phyloP scores from a whole-genome alignment of 1,284 basidiomycete genomes.

The Heliocybe sulcata region DNA sequence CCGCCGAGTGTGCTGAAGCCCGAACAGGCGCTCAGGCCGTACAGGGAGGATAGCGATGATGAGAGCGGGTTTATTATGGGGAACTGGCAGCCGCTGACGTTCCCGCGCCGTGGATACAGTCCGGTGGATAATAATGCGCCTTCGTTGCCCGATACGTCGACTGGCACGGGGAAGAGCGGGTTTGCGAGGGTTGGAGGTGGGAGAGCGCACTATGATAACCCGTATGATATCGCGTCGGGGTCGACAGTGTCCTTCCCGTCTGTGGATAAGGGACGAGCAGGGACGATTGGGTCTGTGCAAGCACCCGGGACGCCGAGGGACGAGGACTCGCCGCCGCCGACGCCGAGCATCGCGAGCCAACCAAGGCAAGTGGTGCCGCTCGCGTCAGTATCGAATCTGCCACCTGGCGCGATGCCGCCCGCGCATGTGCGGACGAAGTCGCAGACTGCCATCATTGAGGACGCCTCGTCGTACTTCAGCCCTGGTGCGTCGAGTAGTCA shows the following conservation, averaged over 20 bases:
- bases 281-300: constrained; percentile 2
- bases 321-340: constrained; percentile 42
- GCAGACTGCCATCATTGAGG: constrained; percentile 72
- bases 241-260: constrained; percentile 60
- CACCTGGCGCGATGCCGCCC: constrained; percentile 60
- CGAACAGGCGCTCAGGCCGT: constrained; percentile 69
- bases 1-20: constrained; percentile 72
- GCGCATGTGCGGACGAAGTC: constrained; percentile 70
- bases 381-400: constrained; percentile 28
- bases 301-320: constrained; percentile 12
- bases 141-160: constrained; percentile 17
- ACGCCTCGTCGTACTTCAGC: constrained; percentile 25
- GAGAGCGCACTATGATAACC: constrained; percentile 68
- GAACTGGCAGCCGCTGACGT: constrained; percentile 61
- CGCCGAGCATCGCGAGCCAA: constrained; percentile 37
- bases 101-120: constrained; percentile 46
- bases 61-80: constrained; percentile 80
- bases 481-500: background rate
- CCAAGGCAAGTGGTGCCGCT: constrained; percentile 16
- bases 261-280: constrained; percentile 24
- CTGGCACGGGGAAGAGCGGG: constrained; percentile 42
- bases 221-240: constrained; percentile 59
- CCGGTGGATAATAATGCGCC: constrained; percentile 26
- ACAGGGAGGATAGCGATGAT: constrained; percentile 72
- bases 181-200: constrained; percentile 77